Percentiles rank a stretch among this genome's conserved stretches.
These are phyloP conservation scores for Neurospora sp. DNA, from an alignment of 495 filamentous ascomycete species.

Conservation along the genomic window DNA sequence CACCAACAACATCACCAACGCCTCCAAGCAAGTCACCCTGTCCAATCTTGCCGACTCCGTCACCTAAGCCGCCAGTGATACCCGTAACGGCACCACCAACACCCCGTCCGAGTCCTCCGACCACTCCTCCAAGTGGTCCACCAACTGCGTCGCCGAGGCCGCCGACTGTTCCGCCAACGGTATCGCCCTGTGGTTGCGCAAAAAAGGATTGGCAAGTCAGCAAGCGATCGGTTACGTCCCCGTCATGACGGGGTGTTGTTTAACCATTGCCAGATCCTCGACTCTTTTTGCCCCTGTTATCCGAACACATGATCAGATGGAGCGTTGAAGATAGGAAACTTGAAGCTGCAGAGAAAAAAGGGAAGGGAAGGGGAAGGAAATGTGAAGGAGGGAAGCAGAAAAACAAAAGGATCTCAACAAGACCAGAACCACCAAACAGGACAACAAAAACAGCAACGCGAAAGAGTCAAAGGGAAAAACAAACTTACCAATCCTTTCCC, in stretches of 20 bases:
- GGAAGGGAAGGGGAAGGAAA: neutral
- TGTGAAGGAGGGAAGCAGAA: neutral
- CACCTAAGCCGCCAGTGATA: slow-evolving; percentile 13
- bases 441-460: neutral
- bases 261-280: slow-evolving; percentile 12
- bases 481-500: slow-evolving; percentile 10
- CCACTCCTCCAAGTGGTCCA: slow-evolving; percentile 15
- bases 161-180: slow-evolving; percentile 14
- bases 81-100: slow-evolving; percentile 13
- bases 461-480: neutral
- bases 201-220: neutral
- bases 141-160: slow-evolving; percentile 17
- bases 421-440: neutral
- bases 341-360: neutral
- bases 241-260: neutral
- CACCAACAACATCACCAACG: slow-evolving; percentile 12
- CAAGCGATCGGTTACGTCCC: neutral
- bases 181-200: slow-evolving; percentile 10
- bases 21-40: slow-evolving; percentile 16
- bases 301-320: neutral
- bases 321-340: neutral
- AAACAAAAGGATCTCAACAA: neutral
- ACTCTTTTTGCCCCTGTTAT: neutral
- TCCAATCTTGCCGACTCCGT: slow-evolving; percentile 17
- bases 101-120: slow-evolving; percentile 13